Percentiles rank a stretch among this genome's conserved stretches.
These are phyloP conservation scores for Tulasnella sp. DNA, from an alignment of 768 basidiomycete species.

Conservation along the genomic window DNA sequence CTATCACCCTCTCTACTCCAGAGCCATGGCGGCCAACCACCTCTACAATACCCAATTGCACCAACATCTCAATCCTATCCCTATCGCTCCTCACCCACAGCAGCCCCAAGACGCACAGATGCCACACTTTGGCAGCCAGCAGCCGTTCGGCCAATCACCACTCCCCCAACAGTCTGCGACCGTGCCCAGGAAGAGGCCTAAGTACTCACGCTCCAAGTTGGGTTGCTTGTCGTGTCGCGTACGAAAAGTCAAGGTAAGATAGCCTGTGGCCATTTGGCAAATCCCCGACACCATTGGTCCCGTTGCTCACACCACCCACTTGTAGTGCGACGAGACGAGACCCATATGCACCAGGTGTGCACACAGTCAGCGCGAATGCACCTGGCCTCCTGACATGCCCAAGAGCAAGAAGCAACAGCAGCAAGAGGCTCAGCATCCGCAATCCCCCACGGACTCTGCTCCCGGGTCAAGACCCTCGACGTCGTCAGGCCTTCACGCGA, in stretches of 20 bases:
- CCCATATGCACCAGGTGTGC: conserved; percentile 83
- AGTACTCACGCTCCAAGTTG: conserved; percentile 92
- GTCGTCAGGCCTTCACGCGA: not conserved
- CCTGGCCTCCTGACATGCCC: conserved; percentile 29
- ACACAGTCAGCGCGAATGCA: conserved; percentile 69
- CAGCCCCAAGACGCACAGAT: conserved; percentile 2
- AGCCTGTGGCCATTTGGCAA: conserved; percentile 9
- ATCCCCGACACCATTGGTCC: not conserved
- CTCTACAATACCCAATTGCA: conserved; percentile 16
- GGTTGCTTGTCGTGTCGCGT: conserved; percentile 90
- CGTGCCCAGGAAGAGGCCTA: conserved; percentile 59
- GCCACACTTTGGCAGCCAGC: conserved; percentile 5
- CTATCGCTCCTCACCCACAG: conserved; percentile 26
- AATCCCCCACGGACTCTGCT: conserved; percentile 17
- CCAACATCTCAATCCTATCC: conserved; percentile 24
- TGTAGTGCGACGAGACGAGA: conserved; percentile 85
- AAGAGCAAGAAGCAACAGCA: conserved; percentile 25
- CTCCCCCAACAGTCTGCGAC: not conserved
- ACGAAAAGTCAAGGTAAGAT: conserved; percentile 86
- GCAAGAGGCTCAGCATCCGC: not conserved
- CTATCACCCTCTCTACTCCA: conserved; percentile 20
- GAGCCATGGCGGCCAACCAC: conserved; percentile 20
- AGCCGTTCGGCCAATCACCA: not conserved
- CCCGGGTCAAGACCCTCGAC: conserved; percentile 16
- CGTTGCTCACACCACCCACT: conserved; percentile 9